Percentiles rank a stretch among this genome's conserved stretches.
phyloP scores from a whole-genome alignment of 306 rosid species.

The Pterocarpus macrocarpus region DNA sequence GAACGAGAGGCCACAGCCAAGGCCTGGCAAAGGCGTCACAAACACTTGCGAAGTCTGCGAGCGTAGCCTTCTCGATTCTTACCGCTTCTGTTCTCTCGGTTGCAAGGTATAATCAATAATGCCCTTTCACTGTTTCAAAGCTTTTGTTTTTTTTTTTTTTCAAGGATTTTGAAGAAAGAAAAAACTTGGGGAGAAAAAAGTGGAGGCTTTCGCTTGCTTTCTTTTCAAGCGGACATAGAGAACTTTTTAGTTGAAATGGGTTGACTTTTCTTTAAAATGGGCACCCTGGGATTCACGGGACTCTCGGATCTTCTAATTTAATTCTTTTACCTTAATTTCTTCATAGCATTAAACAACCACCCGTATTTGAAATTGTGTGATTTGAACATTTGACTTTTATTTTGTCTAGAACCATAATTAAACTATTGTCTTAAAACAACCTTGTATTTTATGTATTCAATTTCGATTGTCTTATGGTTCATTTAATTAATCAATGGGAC shows the following conservation, averaged over 20 bases:
- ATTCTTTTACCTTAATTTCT: slow-evolving; percentile 35
- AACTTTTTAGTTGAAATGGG: slow-evolving; percentile 37
- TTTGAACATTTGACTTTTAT: slow-evolving; percentile 47
- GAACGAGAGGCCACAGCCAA: slow-evolving; percentile 97
- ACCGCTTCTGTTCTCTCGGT: slow-evolving; percentile 94
- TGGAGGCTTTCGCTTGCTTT: slow-evolving; percentile 20
- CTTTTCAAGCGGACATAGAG: slow-evolving; percentile 32
- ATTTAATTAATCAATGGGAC: slow-evolving; percentile 14
- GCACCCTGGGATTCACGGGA: slow-evolving; percentile 43
- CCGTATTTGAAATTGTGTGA: slow-evolving; percentile 39
- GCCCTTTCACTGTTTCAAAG: slow-evolving; percentile 19
- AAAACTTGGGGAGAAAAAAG: neutral
- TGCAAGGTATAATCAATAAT: slow-evolving; percentile 78
- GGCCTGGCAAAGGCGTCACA: slow-evolving; percentile 99
- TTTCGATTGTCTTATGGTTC: neutral
- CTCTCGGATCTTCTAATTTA: slow-evolving; percentile 44
- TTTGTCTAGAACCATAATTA: neutral
- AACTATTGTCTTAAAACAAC: slow-evolving; percentile 14
- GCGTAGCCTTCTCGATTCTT: slow-evolving; percentile 96
- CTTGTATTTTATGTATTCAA: neutral
- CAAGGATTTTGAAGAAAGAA: neutral
- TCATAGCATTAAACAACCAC: slow-evolving; percentile 39
- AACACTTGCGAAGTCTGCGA: slow-evolving; percentile 98
- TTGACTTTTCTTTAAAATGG: slow-evolving; percentile 54
- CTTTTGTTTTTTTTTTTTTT: neutral